phyloP scores from a whole-genome alignment of 257 asterid species.

The Paulownia fortunei region DNA sequence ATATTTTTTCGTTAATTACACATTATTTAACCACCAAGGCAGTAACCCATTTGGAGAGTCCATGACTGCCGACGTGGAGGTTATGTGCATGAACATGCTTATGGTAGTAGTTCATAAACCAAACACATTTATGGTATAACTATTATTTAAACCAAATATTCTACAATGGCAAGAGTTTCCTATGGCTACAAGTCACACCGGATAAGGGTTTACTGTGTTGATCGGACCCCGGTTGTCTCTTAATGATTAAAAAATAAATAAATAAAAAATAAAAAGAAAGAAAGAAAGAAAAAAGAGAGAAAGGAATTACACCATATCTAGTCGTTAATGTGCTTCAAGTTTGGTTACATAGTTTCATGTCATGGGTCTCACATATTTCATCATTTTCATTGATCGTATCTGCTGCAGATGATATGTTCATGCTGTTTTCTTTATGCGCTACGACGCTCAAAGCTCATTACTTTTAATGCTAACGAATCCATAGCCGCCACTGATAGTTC shows the following conservation, averaged over 20 bases:
- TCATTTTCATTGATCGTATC: constrained; percentile 28
- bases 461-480: constrained; percentile 73
- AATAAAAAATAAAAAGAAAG: too few relatives aligned
- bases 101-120: neutral
- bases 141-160: neutral
- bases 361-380: neutral
- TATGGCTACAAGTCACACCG: neutral
- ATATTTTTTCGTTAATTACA: neutral
- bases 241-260: neutral
- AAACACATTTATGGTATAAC: neutral
- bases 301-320: neutral
- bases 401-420: constrained; percentile 86
- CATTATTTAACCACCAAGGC: neutral
- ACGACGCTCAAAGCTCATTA: constrained; percentile 74
- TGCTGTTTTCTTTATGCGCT: constrained; percentile 82
- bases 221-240: neutral
- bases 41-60: neutral
- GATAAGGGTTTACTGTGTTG: neutral
- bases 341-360: neutral
- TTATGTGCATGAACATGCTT: neutral
- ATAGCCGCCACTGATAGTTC: constrained; percentile 50
- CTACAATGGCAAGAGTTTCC: neutral
- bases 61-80: neutral
- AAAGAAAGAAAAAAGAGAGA: neutral
- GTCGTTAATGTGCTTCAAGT: neutral